Conservation (phyloP, 2,329 filamentous ascomycete species). For the Cercospora nicotianae region DNA sequence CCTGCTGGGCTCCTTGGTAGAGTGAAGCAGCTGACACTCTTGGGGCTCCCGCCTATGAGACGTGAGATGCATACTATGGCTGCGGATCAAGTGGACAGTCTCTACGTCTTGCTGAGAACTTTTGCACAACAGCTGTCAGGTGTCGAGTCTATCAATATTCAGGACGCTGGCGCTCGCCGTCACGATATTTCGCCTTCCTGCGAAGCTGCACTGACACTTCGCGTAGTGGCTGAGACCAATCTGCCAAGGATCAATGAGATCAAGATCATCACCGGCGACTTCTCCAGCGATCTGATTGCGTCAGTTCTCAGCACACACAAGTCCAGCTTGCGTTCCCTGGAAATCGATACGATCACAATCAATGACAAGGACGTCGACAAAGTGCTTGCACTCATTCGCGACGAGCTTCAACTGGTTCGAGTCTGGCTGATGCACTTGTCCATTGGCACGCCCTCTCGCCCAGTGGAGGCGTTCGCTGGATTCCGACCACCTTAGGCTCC, state of each 20-base stretch:
- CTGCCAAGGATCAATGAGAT: neutral
- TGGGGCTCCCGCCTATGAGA: neutral
- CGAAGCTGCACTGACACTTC: neutral
- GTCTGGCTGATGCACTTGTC: neutral
- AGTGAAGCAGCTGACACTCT: neutral
- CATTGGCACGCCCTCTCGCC: neutral
- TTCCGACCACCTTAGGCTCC: neutral
- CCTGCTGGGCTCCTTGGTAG: neutral
- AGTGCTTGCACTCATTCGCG: neutral
- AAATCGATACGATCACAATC: neutral
- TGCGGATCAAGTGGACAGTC: no score
- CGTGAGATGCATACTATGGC: neutral
- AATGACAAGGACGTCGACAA: neutral
- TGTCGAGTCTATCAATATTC: neutral
- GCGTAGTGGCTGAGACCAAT: neutral
- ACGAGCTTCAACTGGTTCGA: neutral
- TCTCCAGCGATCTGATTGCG: neutral
- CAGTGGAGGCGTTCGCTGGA: neutral
- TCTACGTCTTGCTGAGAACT: neutral
- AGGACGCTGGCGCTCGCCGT: neutral
- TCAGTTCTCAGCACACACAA: neutral
- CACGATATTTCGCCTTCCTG: neutral
- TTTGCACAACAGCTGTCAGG: neutral
- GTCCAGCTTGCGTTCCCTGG: neutral
- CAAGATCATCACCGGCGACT: neutral